Evolutionary conservation across 1,284 basidiomycete species (phyloP).

Genomic region (Takashimella tepidaria): DNA sequence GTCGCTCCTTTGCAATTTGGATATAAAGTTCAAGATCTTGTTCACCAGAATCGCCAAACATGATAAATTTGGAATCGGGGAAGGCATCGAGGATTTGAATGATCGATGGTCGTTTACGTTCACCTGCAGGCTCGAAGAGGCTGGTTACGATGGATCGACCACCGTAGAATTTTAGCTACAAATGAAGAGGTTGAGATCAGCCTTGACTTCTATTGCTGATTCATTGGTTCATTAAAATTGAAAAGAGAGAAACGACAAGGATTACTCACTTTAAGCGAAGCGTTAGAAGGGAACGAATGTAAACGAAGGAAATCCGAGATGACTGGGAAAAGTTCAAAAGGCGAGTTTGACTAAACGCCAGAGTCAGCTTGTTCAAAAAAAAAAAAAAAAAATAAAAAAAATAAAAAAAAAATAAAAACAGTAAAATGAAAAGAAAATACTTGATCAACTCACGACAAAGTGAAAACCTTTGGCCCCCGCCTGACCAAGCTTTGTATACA

Average conservation of each 20-base stretch:
- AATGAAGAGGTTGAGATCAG: too few species aligned
- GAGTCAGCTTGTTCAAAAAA: slow-evolving; percentile 29
- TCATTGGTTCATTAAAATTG: too few species aligned
- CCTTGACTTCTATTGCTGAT: too few species aligned
- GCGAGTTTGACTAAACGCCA: slow-evolving; percentile 87
- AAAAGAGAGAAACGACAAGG: too few species aligned
- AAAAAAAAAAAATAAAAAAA: too few species aligned
- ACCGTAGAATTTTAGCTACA: slow-evolving; percentile 72
- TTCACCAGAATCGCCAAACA: slow-evolving; percentile 82
- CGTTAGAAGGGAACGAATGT: slow-evolving; percentile 50
- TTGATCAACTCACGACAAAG: slow-evolving; percentile 78
- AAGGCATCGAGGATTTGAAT: slow-evolving; percentile 69
- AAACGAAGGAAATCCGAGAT: slow-evolving; percentile 71
- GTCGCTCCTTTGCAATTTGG: slow-evolving; percentile 62
- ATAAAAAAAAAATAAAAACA: too few species aligned
- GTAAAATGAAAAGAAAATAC: slow-evolving; percentile 16
- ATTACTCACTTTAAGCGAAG: slow-evolving; percentile 58
- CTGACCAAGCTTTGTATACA: slow-evolving; percentile 65
- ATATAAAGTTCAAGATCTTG: slow-evolving; percentile 83
- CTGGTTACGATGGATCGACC: slow-evolving; percentile 73
- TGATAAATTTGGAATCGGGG: slow-evolving; percentile 65
- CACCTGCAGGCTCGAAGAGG: slow-evolving; percentile 62
- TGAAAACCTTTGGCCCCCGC: slow-evolving; percentile 68
- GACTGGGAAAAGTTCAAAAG: slow-evolving; percentile 76
- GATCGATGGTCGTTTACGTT: slow-evolving; percentile 72